phyloP scores from a whole-genome alignment of 768 basidiomycete genomes.

The Calocybe cyanea region DNA sequence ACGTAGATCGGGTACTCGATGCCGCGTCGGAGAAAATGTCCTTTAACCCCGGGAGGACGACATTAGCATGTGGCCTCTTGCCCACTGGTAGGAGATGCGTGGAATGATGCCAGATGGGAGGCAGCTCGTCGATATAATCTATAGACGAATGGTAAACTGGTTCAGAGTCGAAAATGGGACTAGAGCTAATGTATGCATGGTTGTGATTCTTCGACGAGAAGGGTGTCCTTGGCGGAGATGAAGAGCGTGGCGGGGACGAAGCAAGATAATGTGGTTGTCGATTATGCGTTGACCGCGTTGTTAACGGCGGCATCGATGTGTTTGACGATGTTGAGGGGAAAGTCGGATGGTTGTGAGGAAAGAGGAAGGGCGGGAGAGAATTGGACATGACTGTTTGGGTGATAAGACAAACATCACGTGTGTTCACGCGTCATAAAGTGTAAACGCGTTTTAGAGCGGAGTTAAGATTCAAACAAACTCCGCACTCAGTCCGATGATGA shows the following conservation, averaged over 20 bases:
- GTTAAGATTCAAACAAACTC: constrained; percentile 25
- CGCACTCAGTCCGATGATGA: constrained; percentile 24
- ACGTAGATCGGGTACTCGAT: constrained; percentile 27
- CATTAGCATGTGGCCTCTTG: constrained; percentile 18
- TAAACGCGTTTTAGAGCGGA: constrained; percentile 44
- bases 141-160: constrained; percentile 14
- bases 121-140: constrained; percentile 25
- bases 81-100: constrained; percentile 9
- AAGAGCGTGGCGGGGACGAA: constrained; percentile 34
- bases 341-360: constrained; percentile 19
- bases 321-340: constrained; percentile 17
- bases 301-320: constrained; percentile 15
- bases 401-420: constrained; percentile 47
- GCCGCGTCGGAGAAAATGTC: constrained; percentile 23
- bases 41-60: constrained; percentile 24
- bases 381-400: constrained; percentile 40
- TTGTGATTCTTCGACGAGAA: constrained; percentile 21
- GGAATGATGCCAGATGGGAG: constrained; percentile 22
- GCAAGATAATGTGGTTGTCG: constrained; percentile 15
- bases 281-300: constrained; percentile 17
- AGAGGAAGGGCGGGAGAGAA: constrained; percentile 23
- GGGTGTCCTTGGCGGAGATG: constrained; percentile 38
- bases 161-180: constrained; percentile 28
- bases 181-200: constrained; percentile 32
- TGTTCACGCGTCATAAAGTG: constrained; percentile 24